These are phyloP conservation scores for Crotalaria pallida DNA, from an alignment of 306 rosid species.

Conservation along the genomic window DNA sequence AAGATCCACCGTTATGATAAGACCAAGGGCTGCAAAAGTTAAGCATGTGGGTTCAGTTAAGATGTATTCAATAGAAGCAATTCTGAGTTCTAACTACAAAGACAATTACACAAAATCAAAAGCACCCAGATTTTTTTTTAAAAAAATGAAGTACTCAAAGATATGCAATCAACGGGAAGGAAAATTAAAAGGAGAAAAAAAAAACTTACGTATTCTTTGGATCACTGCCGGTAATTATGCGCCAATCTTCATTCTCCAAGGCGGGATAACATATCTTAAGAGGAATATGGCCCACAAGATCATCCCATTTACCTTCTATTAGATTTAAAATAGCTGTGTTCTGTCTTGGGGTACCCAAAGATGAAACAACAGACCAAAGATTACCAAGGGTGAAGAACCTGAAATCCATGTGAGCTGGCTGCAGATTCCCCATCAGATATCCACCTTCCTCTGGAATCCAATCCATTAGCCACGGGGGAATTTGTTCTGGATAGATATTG, in stretches of 20 bases:
- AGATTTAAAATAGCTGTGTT: conserved; percentile 64
- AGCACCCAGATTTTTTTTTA: not conserved
- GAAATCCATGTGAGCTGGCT: conserved; percentile 97
- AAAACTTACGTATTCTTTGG: conserved; percentile 92
- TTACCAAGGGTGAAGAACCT: conserved; percentile 83
- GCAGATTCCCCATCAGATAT: conserved; percentile 85
- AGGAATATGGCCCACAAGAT: conserved; percentile 74
- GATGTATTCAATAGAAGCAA: not conserved
- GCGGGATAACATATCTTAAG: conserved; percentile 91
- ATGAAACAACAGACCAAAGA: conserved; percentile 74
- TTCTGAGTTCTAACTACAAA: conserved; percentile 17
- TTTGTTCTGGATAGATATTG: conserved; percentile 98
- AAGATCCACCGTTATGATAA: conserved; percentile 87
- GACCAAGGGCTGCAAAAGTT: conserved; percentile 80
- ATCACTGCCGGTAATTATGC: conserved; percentile 73
- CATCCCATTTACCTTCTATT: conserved; percentile 85
- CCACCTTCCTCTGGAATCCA: conserved; percentile 99
- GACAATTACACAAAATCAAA: not conserved
- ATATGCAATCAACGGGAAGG: not conserved
- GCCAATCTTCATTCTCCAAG: conserved; percentile 78
- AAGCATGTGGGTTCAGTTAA: conserved; percentile 12
- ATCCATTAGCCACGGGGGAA: conserved; percentile 92
- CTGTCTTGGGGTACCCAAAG: conserved; percentile 68
- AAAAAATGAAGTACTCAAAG: not conserved
- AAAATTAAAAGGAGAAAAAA: conserved; percentile 19